Conservation (phyloP, 805 yeast genomes). For the Wickerhamomyces tratensis region DNA sequence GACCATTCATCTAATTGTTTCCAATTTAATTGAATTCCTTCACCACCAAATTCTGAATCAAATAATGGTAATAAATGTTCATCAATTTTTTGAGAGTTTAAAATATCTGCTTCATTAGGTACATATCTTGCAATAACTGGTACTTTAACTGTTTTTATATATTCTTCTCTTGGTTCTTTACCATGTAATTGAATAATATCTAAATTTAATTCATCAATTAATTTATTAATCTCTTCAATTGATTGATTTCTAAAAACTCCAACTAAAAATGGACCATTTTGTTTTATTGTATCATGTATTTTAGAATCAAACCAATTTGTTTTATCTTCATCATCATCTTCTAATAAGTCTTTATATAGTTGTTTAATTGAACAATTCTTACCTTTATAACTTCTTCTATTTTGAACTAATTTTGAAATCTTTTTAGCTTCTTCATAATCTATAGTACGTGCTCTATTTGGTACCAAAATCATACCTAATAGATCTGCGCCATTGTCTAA, state of each 20-base stretch:
- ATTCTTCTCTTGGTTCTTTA: conserved; percentile 42
- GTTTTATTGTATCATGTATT: conserved; percentile 11
- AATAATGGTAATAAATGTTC: conserved; percentile 52
- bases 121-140: conserved; percentile 73
- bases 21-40: conserved; percentile 82
- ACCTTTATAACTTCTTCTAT: conserved; percentile 11
- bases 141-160: conserved; percentile 19
- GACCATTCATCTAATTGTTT: conserved; percentile 31
- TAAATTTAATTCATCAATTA: conserved; percentile 32
- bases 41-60: conserved; percentile 90
- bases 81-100: conserved; percentile 19
- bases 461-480: conserved; percentile 83
- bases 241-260: conserved; percentile 89
- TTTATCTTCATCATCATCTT: conserved; percentile 1
- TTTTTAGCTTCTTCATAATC: conserved; percentile 32
- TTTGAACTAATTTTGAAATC: conserved; percentile 30
- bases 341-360: background rate
- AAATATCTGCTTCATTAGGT: conserved; percentile 40
- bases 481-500: conserved; percentile 63
- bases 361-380: conserved; percentile 6
- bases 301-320: conserved; percentile 7
- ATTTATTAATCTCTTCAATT: conserved; percentile 43
- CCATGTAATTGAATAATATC: conserved; percentile 93
- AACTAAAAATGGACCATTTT: conserved; percentile 59
- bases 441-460: conserved; percentile 67